Conservation (phyloP, 2,329 filamentous ascomycete species). For the Falciphora oryzae region DNA sequence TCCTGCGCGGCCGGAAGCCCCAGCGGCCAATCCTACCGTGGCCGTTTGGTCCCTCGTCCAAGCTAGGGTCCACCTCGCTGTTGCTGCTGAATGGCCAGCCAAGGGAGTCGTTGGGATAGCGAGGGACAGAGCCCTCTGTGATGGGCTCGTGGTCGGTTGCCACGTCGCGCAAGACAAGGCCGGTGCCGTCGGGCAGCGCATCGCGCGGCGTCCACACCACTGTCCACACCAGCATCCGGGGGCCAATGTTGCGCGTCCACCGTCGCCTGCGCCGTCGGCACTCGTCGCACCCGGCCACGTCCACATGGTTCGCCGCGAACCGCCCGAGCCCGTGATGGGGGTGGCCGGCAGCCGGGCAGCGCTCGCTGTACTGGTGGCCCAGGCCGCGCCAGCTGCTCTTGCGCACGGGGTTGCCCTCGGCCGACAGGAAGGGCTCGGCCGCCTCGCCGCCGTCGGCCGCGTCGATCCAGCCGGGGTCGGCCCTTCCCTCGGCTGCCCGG, state of each 20-base stretch:
- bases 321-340: neutral
- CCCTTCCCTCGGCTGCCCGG: no score
- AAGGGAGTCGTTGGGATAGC: no score
- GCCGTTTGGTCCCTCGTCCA: no score
- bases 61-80: no score
- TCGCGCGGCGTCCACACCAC: neutral
- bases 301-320: no score
- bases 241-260: neutral
- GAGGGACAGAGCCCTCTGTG: no score
- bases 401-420: neutral
- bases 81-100: no score
- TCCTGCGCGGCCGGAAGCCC: no score
- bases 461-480: neutral
- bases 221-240: neutral
- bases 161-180: neutral
- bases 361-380: neutral
- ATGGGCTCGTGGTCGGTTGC: neutral
- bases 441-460: neutral
- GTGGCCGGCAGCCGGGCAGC: neutral
- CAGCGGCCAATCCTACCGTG: no score
- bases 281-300: neutral
- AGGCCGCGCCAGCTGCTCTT: slow-evolving; percentile 4
- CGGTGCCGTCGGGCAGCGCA: neutral
- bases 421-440: slow-evolving; percentile 1
- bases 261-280: neutral